A percentile compares a stretch with the other conserved stretches of the same genome.
phyloP scores from a whole-genome alignment of 1,139 yeast species.

The Saccharomyces pastorianus region DNA sequence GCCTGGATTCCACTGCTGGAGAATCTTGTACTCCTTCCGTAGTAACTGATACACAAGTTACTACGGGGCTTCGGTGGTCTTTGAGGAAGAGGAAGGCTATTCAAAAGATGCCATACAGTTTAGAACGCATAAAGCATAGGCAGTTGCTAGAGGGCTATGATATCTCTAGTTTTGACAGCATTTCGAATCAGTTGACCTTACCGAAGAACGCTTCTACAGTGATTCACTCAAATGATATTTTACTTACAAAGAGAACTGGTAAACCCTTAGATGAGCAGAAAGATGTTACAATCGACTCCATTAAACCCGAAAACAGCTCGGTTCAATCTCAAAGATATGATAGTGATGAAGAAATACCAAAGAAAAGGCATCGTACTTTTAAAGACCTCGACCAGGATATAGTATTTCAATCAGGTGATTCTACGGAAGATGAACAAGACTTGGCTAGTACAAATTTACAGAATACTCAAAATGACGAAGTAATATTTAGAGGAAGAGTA shows the following conservation, averaged over 20 bases:
- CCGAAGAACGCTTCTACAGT: constrained; percentile 2
- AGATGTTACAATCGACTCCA: not conserved
- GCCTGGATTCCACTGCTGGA: not conserved
- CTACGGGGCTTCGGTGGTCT: constrained; percentile 9
- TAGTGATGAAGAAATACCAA: not conserved
- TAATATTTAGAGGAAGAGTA: constrained; percentile 26
- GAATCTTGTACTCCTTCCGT: not conserved
- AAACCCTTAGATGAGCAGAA: not conserved
- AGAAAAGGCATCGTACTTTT: not conserved
- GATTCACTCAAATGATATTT: not conserved
- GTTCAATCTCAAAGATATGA: not conserved
- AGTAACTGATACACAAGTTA: not conserved
- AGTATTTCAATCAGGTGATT: not conserved
- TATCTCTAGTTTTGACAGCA: constrained; percentile 13
- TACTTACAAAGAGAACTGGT: not conserved
- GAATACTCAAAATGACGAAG: constrained; percentile 6
- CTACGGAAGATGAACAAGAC: constrained; percentile 1
- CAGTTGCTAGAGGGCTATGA: constrained; percentile 27
- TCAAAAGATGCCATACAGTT: constrained; percentile 30
- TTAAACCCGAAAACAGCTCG: not conserved
- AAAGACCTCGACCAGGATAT: not conserved
- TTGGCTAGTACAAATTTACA: not conserved
- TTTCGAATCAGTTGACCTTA: constrained; percentile 9
- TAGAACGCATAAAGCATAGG: constrained; percentile 28
- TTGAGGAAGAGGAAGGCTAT: constrained; percentile 29